Evolutionary conservation across 2,329 filamentous ascomycete genomes (phyloP).

Genomic region (Paradendryphiella salina): DNA sequence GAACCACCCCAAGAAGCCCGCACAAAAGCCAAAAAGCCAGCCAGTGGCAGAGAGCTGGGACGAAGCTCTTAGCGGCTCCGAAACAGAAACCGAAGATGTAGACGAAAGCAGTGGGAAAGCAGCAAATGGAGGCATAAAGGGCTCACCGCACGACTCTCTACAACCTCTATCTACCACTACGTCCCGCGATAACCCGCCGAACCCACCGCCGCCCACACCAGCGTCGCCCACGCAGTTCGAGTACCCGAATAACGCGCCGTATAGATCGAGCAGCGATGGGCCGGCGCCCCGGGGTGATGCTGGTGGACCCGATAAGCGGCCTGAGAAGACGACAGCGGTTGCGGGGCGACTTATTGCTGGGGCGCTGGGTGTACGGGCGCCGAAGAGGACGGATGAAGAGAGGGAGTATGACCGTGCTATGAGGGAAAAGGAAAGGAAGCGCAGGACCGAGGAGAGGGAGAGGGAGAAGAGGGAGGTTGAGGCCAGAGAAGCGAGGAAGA

Average conservation of each 20-base stretch:
- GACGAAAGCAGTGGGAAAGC: not conserved
- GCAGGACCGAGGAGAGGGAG: slow-evolving; percentile 71
- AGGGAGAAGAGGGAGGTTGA: slow-evolving; percentile 66
- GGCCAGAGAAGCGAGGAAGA: slow-evolving; percentile 72
- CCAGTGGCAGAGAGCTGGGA: slow-evolving; percentile 74
- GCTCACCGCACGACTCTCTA: slow-evolving; percentile 15
- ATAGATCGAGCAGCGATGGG: slow-evolving; percentile 13
- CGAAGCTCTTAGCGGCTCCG: slow-evolving; percentile 61
- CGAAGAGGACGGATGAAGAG: slow-evolving; percentile 85
- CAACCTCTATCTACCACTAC: slow-evolving; percentile 25
- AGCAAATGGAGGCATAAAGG: not conserved
- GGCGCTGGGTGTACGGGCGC: slow-evolving; percentile 78
- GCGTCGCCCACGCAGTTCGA: slow-evolving; percentile 43
- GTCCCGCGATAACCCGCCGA: slow-evolving; percentile 19
- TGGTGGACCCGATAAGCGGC: slow-evolving; percentile 52
- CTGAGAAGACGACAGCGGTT: slow-evolving; percentile 92
- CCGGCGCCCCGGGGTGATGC: slow-evolving; percentile 30
- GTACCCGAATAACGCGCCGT: slow-evolving; percentile 34
- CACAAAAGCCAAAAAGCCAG: slow-evolving; percentile 41
- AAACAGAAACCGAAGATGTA: slow-evolving; percentile 38
- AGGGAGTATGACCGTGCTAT: slow-evolving; percentile 80
- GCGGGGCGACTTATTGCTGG: slow-evolving; percentile 88
- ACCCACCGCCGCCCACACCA: slow-evolving; percentile 43
- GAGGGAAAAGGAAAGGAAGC: slow-evolving; percentile 81
- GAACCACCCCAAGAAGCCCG: slow-evolving; percentile 36